Conservation (phyloP, 2,329 filamentous ascomycete genomes). For the Colletotrichum gigasporum region DNA sequence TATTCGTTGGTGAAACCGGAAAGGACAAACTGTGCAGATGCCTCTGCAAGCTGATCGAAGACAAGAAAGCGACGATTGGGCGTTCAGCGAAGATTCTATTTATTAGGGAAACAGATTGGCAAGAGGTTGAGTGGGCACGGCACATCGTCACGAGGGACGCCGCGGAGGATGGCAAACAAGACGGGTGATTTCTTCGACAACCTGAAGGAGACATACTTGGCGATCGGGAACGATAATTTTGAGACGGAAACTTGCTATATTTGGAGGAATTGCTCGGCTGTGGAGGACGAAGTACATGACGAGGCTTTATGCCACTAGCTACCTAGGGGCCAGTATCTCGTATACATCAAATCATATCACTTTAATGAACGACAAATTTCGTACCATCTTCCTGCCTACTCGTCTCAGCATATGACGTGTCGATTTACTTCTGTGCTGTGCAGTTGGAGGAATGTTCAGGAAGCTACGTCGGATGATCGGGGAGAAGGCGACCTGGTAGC, state of each 20-base stretch:
- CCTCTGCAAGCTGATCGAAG: conserved; percentile 12
- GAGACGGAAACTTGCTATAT: not conserved
- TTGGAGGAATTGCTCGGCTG: not conserved
- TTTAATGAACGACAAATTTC: too few relatives aligned
- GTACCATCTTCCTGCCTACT: too few relatives aligned
- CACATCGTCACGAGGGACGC: conserved; percentile 15
- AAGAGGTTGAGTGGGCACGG: conserved; percentile 18
- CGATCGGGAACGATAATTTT: not conserved
- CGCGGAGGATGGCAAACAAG: not conserved
- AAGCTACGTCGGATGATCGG: too few relatives aligned
- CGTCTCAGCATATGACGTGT: too few relatives aligned
- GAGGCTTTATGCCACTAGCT: too few relatives aligned
- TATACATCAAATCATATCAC: too few relatives aligned
- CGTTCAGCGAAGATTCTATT: conserved; percentile 22
- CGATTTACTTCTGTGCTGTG: too few relatives aligned
- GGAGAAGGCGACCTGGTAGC: too few relatives aligned
- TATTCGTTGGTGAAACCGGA: not conserved
- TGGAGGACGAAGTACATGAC: too few relatives aligned
- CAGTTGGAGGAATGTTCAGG: too few relatives aligned
- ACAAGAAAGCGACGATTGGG: not conserved
- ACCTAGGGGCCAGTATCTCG: too few relatives aligned
- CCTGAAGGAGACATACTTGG: not conserved
- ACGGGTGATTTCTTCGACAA: not conserved
- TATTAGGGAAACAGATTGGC: conserved; percentile 27
- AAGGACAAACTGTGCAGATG: conserved; percentile 26